Evolutionary conservation across 2,329 filamentous ascomycete species (phyloP), one percentile per base, ranked within the genome.

Genomic region (Diaporthe batatas): DNA sequence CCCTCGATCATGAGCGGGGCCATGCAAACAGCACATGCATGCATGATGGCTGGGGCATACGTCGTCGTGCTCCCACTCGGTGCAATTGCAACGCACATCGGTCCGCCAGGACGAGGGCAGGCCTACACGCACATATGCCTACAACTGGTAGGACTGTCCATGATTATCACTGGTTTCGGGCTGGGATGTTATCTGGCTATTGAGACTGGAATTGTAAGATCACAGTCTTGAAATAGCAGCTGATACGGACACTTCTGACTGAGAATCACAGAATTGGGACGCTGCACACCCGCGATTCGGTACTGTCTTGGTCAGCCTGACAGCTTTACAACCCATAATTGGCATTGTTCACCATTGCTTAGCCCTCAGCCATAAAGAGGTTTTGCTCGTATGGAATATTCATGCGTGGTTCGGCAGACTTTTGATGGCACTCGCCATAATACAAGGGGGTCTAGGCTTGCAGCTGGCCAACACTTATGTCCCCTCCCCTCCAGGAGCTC

Each of bases 41-140:
- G 59, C 14, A 49, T 65, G 42, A 65, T 65, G 59, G 59, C 59
- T 10, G 59, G 59, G 3, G 59, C 59, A 23, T 65, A 65, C 18
- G 7, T 10, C 8, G 42, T 65, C 18, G 42, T 65, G 11, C 44
- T 65, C 25, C 59, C 59, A 10, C 59, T 65, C 16, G 59, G 59
- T 42, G 59, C 59, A 2, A 65, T 65, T 21, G 25, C 42, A 10
- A 65, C 59, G n/a, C 42, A 65, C 29, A 49, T 65, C 12, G 59
- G 59, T 36, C 59, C 59, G 32, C 21, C 25, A 3, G 59, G 59
- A 36, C 59, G 59, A 16, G 59, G 59, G 14, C 42, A 49, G 42
- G 11, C 29, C 18, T 34, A 49, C 7, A 32, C n/a, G n/a, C 59
- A 65, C 34, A 65, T 65, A 10, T 49, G 25, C 42, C 49, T 21